phyloP scores from a whole-genome alignment of 2,329 filamentous ascomycete genomes.

The Hypoxylon rubiginosum region DNA sequence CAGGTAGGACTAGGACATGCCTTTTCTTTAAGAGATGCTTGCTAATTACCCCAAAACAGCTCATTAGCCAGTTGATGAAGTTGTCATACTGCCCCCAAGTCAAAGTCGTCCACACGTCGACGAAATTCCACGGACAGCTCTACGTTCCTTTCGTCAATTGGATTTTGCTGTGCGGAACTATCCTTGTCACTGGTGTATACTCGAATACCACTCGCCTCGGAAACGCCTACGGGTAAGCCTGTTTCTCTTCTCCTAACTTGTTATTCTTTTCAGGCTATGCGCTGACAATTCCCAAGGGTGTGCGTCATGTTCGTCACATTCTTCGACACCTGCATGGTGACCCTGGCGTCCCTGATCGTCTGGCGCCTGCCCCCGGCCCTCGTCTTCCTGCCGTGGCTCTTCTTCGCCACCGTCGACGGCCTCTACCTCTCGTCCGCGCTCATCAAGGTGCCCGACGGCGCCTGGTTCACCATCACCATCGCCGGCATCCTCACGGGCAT shows the following conservation, averaged over 20 bases:
- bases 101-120: slow-evolving; percentile 78
- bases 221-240: slow-evolving; percentile 74
- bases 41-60: slow-evolving; percentile 41
- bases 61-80: slow-evolving; percentile 69
- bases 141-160: slow-evolving; percentile 84
- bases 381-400: slow-evolving; percentile 72
- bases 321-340: slow-evolving; percentile 81
- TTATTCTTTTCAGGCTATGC: not conserved
- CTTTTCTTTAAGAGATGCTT: not conserved
- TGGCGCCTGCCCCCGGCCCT: slow-evolving; percentile 74
- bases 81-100: slow-evolving; percentile 81
- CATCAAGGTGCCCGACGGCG: slow-evolving; percentile 80
- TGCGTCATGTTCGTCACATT: slow-evolving; percentile 87
- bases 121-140: slow-evolving; percentile 78
- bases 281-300: slow-evolving; percentile 55
- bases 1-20: slow-evolving; percentile 60
- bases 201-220: slow-evolving; percentile 74
- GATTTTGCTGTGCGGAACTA: slow-evolving; percentile 80
- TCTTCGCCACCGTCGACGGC: slow-evolving; percentile 76
- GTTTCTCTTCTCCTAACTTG: not conserved
- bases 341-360: slow-evolving; percentile 77
- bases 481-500: slow-evolving; percentile 72
- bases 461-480: slow-evolving; percentile 81
- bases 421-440: slow-evolving; percentile 78
- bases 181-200: slow-evolving; percentile 81